Evolutionary conservation across 176 grass and related monocot species (phyloP).

Genomic region (Canna indica): DNA sequence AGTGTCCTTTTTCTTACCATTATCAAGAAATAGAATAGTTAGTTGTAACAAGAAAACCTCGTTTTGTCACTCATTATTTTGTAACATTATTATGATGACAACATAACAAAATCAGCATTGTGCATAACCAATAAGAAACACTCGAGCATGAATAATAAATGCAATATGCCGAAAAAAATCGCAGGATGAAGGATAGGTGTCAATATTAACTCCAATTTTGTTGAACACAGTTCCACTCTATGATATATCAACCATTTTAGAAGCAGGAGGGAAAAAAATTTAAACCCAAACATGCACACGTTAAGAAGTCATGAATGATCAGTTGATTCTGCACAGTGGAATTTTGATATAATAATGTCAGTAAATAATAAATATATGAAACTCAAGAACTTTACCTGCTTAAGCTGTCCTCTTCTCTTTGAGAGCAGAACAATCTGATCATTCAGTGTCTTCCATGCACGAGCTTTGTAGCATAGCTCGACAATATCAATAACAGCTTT

Average conservation of each 20-base stretch:
- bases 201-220: too few species aligned
- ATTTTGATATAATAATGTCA: background rate
- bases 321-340: background rate
- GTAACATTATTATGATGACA: background rate
- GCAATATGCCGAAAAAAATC: background rate
- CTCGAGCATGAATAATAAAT: background rate
- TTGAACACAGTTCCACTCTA: too few species aligned
- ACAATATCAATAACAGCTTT: conserved; percentile 89
- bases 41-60: background rate
- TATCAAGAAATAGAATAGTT: background rate
- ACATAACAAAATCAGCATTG: background rate
- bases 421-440: conserved; percentile 90
- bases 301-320: background rate
- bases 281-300: background rate
- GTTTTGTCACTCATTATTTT: background rate
- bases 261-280: too few species aligned
- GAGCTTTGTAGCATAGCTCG: conserved; percentile 71
- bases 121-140: background rate
- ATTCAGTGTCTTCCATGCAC: conserved; percentile 90
- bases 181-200: too few species aligned
- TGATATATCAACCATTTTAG: too few species aligned
- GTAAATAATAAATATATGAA: background rate
- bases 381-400: conserved; percentile 42
- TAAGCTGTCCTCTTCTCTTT: conserved; percentile 91
- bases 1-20: background rate